phyloP scores from a whole-genome alignment of 768 basidiomycete genomes.

The Hygrophorus russula region DNA sequence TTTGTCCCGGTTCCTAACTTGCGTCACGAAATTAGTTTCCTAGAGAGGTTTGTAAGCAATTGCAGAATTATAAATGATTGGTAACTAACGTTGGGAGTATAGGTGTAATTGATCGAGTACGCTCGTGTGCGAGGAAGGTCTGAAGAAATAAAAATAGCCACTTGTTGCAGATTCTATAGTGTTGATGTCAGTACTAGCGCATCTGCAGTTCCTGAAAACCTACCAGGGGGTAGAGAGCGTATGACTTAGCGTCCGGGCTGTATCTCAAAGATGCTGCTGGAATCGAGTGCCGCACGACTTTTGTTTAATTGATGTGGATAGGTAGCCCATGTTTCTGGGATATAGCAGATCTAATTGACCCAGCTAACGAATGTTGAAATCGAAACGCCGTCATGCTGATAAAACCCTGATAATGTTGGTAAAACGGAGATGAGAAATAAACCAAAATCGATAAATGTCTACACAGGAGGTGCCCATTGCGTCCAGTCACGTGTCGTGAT shows the following conservation, averaged over 20 bases:
- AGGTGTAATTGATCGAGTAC: conserved; percentile 11
- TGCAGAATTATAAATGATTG: background rate
- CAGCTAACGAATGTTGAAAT: conserved; percentile 12
- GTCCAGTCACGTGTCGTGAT: background rate
- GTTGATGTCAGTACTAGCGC: conserved; percentile 1
- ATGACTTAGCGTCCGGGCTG: conserved; percentile 12
- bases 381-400: conserved; percentile 11
- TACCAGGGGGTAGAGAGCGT: conserved; percentile 10
- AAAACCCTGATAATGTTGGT: too few species aligned
- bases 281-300: conserved; percentile 8
- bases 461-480: too few species aligned
- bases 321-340: conserved; percentile 7
- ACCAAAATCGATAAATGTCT: too few species aligned
- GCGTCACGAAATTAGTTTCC: conserved; percentile 9
- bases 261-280: conserved; percentile 9
- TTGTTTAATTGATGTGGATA: conserved; percentile 5
- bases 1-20: conserved; percentile 9
- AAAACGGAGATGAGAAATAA: too few species aligned
- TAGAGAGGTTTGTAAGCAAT: background rate
- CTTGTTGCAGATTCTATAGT: conserved; percentile 7
- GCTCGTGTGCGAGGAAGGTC: conserved; percentile 10
- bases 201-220: conserved; percentile 2
- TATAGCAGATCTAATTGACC: conserved; percentile 6
- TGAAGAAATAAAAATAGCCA: conserved; percentile 8
- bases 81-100: conserved; percentile 10